Percentiles rank a stretch among this genome's conserved stretches.
phyloP scores from a whole-genome alignment of 2,329 filamentous ascomycete genomes.

The Colletotrichum truncatum region DNA sequence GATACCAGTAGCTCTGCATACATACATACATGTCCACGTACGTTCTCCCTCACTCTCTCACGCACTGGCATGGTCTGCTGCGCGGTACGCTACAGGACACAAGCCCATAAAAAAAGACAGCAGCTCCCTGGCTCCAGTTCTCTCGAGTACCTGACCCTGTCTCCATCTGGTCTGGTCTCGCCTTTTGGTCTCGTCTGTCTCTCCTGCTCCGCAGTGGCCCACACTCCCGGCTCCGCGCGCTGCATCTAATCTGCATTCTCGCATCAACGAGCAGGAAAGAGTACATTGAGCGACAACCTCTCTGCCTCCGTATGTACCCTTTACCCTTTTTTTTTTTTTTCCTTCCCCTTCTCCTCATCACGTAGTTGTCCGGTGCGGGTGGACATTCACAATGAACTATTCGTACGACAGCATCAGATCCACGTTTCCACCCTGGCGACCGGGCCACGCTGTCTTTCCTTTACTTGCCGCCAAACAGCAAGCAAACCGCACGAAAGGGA shows the following conservation, averaged over 20 bases:
- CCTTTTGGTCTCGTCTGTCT: conserved; percentile 8
- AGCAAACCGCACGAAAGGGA: conserved; percentile 9
- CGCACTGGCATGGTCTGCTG: not conserved
- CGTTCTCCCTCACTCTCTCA: not conserved
- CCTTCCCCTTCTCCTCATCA: not conserved
- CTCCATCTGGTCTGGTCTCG: conserved; percentile 12
- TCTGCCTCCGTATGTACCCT: conserved; percentile 10
- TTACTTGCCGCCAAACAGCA: not conserved
- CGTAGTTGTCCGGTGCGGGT: not conserved
- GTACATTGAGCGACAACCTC: not conserved
- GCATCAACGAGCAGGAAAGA: conserved; percentile 6
- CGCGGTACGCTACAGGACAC: not conserved
- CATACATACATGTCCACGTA: not conserved
- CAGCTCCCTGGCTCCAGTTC: not conserved
- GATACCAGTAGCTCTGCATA: not conserved
- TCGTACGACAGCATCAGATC: conserved; percentile 10
- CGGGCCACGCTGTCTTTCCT: not conserved
- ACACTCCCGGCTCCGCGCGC: conserved; percentile 25
- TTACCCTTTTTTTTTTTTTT: too few species aligned
- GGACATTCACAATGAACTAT: not conserved
- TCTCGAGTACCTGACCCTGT: conserved; percentile 13
- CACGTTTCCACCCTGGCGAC: conserved; percentile 1
- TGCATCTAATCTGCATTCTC: conserved; percentile 22
- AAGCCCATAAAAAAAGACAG: too few species aligned
- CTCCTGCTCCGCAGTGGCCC: conserved; percentile 17